Evolutionary conservation across 2,329 filamentous ascomycete genomes (phyloP).

Genomic region (Paradendryphiella salina): DNA sequence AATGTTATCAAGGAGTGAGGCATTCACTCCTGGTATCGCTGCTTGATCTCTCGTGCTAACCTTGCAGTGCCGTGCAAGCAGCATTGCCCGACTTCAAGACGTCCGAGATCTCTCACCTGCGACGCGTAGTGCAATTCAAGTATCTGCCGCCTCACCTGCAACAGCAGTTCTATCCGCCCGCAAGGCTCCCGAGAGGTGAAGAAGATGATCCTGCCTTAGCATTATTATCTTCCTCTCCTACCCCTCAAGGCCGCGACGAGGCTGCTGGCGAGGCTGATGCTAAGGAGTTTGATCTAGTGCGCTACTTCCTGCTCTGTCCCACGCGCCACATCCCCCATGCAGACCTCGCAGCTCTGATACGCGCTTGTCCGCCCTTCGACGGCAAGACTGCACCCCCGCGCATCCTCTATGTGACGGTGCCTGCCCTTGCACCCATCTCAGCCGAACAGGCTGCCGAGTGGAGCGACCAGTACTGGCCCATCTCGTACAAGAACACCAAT

Average conservation of each 20-base stretch:
- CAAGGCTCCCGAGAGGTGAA: conserved; percentile 42
- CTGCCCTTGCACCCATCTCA: conserved; percentile 73
- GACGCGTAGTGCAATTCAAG: conserved; percentile 72
- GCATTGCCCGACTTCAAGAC: conserved; percentile 50
- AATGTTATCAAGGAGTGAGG: conserved; percentile 73
- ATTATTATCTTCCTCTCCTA: conserved; percentile 35
- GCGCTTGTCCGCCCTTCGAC: conserved; percentile 47
- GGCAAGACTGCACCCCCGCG: conserved; percentile 51
- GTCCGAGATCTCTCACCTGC: conserved; percentile 62
- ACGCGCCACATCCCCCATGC: conserved; percentile 57
- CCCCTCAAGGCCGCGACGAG: conserved; percentile 14
- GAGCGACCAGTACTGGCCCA: conserved; percentile 79
- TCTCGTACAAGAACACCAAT: conserved; percentile 83
- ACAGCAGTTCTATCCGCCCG: conserved; percentile 39
- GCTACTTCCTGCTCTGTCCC: conserved; percentile 58
- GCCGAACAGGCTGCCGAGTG: conserved; percentile 73
- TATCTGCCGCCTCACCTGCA: conserved; percentile 67
- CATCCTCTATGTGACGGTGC: conserved; percentile 68
- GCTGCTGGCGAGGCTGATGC: conserved; percentile 25
- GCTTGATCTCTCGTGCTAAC: conserved; percentile 24
- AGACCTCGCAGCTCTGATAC: conserved; percentile 48
- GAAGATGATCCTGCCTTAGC: conserved; percentile 35
- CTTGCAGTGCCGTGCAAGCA: conserved; percentile 52
- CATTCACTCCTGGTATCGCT: conserved; percentile 14
- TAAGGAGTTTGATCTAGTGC: conserved; percentile 42